phyloP scores from a whole-genome alignment of 2,329 filamentous ascomycete genomes.

The Mycocentrospora acerina region DNA sequence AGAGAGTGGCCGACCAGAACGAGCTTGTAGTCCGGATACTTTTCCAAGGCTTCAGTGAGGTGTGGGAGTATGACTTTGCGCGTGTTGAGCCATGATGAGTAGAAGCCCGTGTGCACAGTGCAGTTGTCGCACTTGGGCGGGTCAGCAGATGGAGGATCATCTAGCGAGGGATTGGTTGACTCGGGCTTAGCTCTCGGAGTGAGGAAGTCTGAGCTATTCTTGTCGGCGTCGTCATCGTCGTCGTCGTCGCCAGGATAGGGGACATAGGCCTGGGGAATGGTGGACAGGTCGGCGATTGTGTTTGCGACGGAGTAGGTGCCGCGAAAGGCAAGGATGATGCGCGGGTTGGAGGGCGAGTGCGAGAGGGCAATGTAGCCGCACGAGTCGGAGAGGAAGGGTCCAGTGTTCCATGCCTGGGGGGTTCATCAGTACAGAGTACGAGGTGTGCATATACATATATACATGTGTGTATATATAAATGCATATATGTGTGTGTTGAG shows the following conservation, averaged over 20 bases:
- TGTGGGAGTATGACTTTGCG: slow-evolving; percentile 68
- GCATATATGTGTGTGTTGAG: too few relatives aligned
- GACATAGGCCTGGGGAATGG: slow-evolving; percentile 84
- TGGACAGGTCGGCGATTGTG: slow-evolving; percentile 86
- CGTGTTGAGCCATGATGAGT: slow-evolving; percentile 79
- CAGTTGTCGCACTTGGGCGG: slow-evolving; percentile 74
- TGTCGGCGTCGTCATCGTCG: slow-evolving; percentile 45
- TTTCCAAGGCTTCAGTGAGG: slow-evolving; percentile 59
- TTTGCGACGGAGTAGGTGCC: slow-evolving; percentile 94
- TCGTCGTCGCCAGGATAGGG: slow-evolving; percentile 69
- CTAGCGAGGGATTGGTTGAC: slow-evolving; percentile 8
- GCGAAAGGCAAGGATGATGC: slow-evolving; percentile 85
- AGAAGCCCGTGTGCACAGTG: slow-evolving; percentile 89
- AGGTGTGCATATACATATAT: too few relatives aligned
- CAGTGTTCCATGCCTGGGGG: slow-evolving; percentile 79
- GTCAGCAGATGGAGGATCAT: slow-evolving; percentile 28
- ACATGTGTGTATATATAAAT: too few relatives aligned
- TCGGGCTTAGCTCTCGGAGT: slow-evolving; percentile 12
- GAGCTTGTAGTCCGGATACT: slow-evolving; percentile 71
- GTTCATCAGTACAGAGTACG: slow-evolving; percentile 11
- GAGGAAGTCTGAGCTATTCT: slow-evolving; percentile 32
- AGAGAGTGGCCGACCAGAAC: slow-evolving; percentile 87
- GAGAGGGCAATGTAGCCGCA: slow-evolving; percentile 95
- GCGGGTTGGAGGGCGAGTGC: slow-evolving; percentile 59
- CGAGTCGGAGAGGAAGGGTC: slow-evolving; percentile 80